Evolutionary conservation across 768 basidiomycete genomes (phyloP), one percentile per base, ranked within the genome.

Genomic region (Russula griseocarnosa): DNA sequence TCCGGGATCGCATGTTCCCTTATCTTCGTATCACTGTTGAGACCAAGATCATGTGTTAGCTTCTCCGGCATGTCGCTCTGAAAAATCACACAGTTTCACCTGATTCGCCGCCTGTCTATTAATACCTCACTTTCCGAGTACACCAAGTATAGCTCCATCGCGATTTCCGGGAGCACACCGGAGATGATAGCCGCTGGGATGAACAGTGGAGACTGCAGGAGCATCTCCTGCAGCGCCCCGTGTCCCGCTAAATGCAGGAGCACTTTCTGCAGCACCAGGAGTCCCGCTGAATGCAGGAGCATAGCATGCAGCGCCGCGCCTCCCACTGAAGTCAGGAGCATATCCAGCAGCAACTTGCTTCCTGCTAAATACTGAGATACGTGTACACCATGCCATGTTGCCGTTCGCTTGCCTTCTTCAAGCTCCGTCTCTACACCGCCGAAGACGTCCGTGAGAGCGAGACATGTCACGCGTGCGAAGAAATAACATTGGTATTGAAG

Each of bases 401-500:
- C 66, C 18, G 57, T 62, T 24, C 60, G 34, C 22, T 24, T 30
- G 14, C 57, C 63, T 22, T 44, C 63, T 18, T 59, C 63, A 18
- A 60, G 63, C 53, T 24, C 59, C 26, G 32, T 56, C 53, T 64
- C 66, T 3, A 32, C 16, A 13, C 66, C 66, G 7, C 46, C 36
- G 42, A 64, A 67, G 22, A 64, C 46, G 26, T 53, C 57, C 32
- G 54, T 13, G 22, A 69, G 66, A 6, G 62, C 38, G 46, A 67
- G 66, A 26, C 58, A 52, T 18, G 58, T 61, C 51, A 58, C 61
- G 49, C 68, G 62, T 11, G 68, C 66, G 49, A 69, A 69, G 47
- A 68, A 69, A 36, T 64, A 69, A 53, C 68, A 69, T n/a, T 69
- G 68, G 42, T 59, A 63, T 36, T 55, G 51, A 14, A 69, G 61